These are phyloP conservation scores for Byssochlamys sp. DNA, from an alignment of 2,329 filamentous ascomycete genomes.

Conservation along the genomic window DNA sequence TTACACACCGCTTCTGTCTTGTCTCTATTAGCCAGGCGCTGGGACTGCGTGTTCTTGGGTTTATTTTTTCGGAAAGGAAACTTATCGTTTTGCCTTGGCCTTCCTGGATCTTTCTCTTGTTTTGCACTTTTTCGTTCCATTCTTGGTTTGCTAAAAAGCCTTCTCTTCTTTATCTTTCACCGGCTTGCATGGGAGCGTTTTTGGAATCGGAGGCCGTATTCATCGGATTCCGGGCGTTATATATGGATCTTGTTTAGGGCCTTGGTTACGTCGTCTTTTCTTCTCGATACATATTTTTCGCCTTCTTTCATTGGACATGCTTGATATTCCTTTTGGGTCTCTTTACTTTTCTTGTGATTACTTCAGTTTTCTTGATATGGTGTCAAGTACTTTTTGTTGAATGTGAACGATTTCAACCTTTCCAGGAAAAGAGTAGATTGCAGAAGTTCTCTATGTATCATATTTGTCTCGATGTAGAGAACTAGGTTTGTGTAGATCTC, in stretches of 20 bases:
- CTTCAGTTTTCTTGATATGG: neutral
- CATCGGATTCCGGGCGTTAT: neutral
- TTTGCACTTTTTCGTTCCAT: neutral
- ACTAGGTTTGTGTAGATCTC: neutral
- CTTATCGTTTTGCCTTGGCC: no score
- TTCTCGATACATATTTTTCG: neutral
- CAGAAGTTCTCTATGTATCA: neutral
- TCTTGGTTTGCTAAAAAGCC: neutral
- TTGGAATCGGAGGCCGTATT: neutral
- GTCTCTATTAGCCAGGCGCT: neutral
- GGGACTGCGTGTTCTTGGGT: neutral
- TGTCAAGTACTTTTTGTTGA: neutral
- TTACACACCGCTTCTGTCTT: neutral
- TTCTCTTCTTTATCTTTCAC: neutral
- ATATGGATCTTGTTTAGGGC: neutral
- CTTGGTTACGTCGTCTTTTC: neutral
- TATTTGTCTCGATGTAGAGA: neutral
- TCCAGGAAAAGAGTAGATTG: neutral
- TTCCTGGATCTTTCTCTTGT: neutral
- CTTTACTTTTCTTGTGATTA: neutral
- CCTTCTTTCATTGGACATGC: neutral
- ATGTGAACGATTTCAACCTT: neutral
- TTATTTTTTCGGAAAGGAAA: neutral
- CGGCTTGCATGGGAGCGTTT: neutral
- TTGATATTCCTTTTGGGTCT: neutral